These are phyloP conservation scores for Neurospora sp. DNA, from an alignment of 495 filamentous ascomycete genomes.

Conservation along the genomic window DNA sequence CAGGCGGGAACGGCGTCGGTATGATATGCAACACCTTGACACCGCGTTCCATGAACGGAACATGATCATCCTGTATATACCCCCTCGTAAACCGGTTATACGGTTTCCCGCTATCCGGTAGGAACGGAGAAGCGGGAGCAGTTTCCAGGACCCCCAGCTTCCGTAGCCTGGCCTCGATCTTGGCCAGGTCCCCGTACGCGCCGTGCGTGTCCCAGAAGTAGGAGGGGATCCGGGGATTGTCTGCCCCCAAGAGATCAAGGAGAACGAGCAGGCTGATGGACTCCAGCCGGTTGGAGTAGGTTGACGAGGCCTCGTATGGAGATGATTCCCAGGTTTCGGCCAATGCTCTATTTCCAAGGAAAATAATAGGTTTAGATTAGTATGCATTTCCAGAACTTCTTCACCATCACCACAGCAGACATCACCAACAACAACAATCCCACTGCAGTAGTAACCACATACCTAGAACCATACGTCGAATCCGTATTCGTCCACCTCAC, in stretches of 20 bases:
- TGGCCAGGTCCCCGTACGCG: slow-evolving; percentile 69
- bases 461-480: slow-evolving; percentile 79
- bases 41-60: slow-evolving; percentile 76
- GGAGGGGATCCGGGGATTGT: slow-evolving; percentile 59
- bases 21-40: slow-evolving; percentile 87
- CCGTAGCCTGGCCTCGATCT: slow-evolving; percentile 60
- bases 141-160: slow-evolving; percentile 31
- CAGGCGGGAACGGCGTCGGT: slow-evolving; percentile 65
- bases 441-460: slow-evolving; percentile 5
- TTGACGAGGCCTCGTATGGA: slow-evolving; percentile 6
- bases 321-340: slow-evolving; percentile 17
- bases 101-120: slow-evolving; percentile 45
- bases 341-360: slow-evolving; percentile 10
- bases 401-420: background rate
- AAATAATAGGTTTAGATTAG: slow-evolving; percentile 5
- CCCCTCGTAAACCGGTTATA: slow-evolving; percentile 33
- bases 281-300: slow-evolving; percentile 50
- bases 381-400: background rate
- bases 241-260: slow-evolving; percentile 76
- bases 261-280: slow-evolving; percentile 85
- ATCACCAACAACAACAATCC: background rate
- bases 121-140: slow-evolving; percentile 20
- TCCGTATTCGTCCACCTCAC: slow-evolving; percentile 64
- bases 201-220: slow-evolving; percentile 87
- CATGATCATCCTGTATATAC: slow-evolving; percentile 72